Evolutionary conservation across 371 early-diverging fungal species (phyloP).

Genomic region (Mortierella sp.): DNA sequence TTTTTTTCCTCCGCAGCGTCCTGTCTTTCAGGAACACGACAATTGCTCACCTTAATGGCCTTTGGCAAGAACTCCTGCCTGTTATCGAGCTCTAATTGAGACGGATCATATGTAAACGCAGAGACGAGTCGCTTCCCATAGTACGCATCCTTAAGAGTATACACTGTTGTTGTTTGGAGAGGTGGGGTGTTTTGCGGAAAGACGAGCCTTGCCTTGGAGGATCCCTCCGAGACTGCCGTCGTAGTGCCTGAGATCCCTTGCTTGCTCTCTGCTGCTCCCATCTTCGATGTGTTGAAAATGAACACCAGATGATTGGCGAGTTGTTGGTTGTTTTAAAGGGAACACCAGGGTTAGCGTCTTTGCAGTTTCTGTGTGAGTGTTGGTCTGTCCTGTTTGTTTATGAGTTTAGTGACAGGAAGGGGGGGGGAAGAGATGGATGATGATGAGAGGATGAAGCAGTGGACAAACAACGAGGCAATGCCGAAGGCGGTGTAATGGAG

Average conservation of each 20-base stretch:
- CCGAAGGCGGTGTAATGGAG: too few relatives aligned
- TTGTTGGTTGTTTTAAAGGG: neutral
- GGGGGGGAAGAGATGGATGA: too few relatives aligned
- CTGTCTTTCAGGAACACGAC: neutral
- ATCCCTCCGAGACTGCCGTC: conserved; percentile 25
- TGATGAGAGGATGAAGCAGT: too few relatives aligned
- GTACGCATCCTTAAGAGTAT: conserved; percentile 41
- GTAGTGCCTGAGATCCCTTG: conserved; percentile 28
- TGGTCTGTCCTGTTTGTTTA: too few relatives aligned
- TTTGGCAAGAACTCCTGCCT: conserved; percentile 52
- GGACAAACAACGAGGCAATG: too few relatives aligned
- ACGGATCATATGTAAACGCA: conserved; percentile 52
- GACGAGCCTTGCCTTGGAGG: conserved; percentile 44
- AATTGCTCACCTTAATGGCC: conserved; percentile 43
- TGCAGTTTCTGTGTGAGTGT: too few relatives aligned
- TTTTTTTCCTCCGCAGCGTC: too few relatives aligned
- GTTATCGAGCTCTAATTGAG: conserved; percentile 47
- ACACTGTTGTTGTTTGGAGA: conserved; percentile 39
- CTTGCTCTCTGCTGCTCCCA: conserved; percentile 57
- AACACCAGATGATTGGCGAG: neutral
- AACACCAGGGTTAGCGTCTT: neutral
- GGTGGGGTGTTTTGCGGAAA: conserved; percentile 35
- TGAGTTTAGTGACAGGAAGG: too few relatives aligned
- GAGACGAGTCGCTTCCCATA: conserved; percentile 51
- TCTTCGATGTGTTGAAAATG: neutral